phyloP scores from a whole-genome alignment of 345 rosid genomes.

The Syzygium aromaticum region DNA sequence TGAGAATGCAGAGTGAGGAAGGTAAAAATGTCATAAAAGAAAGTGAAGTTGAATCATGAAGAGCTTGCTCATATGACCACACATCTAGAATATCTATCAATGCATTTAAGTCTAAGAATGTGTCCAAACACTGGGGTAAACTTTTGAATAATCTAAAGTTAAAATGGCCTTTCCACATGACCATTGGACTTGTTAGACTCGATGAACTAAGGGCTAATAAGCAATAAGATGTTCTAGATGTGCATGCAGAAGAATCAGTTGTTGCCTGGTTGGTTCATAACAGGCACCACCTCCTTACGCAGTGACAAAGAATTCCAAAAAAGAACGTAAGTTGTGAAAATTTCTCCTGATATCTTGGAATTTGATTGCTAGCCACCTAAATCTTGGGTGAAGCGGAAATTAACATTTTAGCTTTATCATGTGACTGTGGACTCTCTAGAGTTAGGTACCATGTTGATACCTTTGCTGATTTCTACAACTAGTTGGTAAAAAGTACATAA shows the following conservation, averaged over 20 bases:
- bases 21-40: background rate
- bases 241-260: background rate
- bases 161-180: background rate
- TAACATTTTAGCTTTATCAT: background rate
- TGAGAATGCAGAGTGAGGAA: background rate
- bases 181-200: background rate
- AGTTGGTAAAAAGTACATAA: background rate
- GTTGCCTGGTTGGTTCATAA: background rate
- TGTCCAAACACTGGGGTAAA: background rate
- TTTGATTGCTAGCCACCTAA: background rate
- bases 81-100: background rate
- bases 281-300: background rate
- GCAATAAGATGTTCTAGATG: background rate
- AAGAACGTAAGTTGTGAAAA: background rate
- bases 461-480: background rate
- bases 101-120: background rate
- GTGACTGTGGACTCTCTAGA: background rate
- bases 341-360: background rate
- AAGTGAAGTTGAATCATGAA: background rate
- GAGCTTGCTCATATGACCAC: background rate
- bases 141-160: background rate
- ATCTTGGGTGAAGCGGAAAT: background rate
- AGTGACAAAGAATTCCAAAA: background rate
- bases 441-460: background rate
- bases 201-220: background rate